phyloP scores from a whole-genome alignment of 2,329 filamentous ascomycete species.

The Metarhizium robertsii region DNA sequence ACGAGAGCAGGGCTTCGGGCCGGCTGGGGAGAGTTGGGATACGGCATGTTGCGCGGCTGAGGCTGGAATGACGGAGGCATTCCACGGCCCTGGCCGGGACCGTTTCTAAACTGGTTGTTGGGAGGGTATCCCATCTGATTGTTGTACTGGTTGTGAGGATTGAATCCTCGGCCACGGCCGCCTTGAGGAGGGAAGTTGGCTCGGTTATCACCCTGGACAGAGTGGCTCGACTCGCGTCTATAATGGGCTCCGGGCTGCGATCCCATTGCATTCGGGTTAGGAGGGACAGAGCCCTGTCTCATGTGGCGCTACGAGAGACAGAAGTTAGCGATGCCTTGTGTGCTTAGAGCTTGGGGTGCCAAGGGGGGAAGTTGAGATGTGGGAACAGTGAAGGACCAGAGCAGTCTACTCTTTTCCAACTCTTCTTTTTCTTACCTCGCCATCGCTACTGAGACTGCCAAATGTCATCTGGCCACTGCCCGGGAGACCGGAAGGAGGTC shows the following conservation, averaged over 20 bases:
- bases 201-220: conserved; percentile 50
- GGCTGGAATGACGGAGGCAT: conserved; percentile 39
- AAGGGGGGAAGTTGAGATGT: too few species aligned
- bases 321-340: conserved; percentile 6
- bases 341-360: neutral
- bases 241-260: conserved; percentile 63
- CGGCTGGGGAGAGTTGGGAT: conserved; percentile 56
- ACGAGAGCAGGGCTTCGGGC: conserved; percentile 56
- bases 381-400: neutral
- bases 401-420: neutral
- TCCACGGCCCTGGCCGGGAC: conserved; percentile 39
- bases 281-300: conserved; percentile 55
- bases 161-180: conserved; percentile 41
- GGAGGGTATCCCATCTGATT: conserved; percentile 35
- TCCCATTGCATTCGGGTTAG: conserved; percentile 50
- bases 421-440: conserved; percentile 54
- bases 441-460: conserved; percentile 73
- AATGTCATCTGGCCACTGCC: conserved; percentile 62
- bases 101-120: conserved; percentile 32
- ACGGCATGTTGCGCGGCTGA: conserved; percentile 35
- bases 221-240: conserved; percentile 80
- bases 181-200: conserved; percentile 41
- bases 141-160: conserved; percentile 34
- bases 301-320: conserved; percentile 48
- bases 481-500: conserved; percentile 70